These are phyloP conservation scores for Candida boleticola DNA, from an alignment of 805 yeast genomes.

Conservation along the genomic window DNA sequence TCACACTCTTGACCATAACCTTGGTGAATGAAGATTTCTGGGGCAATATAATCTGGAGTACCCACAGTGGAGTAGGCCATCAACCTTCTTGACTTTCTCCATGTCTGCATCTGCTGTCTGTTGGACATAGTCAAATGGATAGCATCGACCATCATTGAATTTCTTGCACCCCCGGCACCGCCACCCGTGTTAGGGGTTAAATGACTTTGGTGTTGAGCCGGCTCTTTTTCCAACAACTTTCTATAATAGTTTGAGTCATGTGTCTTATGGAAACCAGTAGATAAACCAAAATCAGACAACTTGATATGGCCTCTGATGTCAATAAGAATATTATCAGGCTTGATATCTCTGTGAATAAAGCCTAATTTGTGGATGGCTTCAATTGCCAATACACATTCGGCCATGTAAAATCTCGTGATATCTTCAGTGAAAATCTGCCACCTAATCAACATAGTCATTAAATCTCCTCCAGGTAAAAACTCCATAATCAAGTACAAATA, in stretches of 20 bases:
- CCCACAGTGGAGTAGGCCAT: slow-evolving; percentile 98
- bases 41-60: slow-evolving; percentile 95
- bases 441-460: slow-evolving; percentile 93
- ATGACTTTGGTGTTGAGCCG: slow-evolving; percentile 22
- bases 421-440: slow-evolving; percentile 95
- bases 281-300: slow-evolving; percentile 72
- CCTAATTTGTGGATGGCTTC: slow-evolving; percentile 93
- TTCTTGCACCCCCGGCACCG: slow-evolving; percentile 45
- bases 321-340: slow-evolving; percentile 92
- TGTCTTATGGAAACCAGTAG: slow-evolving; percentile 91
- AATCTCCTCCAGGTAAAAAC: slow-evolving; percentile 77
- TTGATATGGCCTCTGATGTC: slow-evolving; percentile 75
- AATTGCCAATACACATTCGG: slow-evolving; percentile 92
- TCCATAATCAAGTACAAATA: slow-evolving; percentile 80
- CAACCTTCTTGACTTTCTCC: slow-evolving; percentile 87
- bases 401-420: slow-evolving; percentile 89
- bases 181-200: slow-evolving; percentile 18
- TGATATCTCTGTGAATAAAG: slow-evolving; percentile 94
- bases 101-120: slow-evolving; percentile 91
- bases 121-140: slow-evolving; percentile 94
- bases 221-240: slow-evolving; percentile 70
- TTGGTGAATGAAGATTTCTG: slow-evolving; percentile 87
- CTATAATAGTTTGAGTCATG: slow-evolving; percentile 87
- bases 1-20: slow-evolving; percentile 97
- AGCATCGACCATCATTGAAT: slow-evolving; percentile 88